phyloP scores from a whole-genome alignment of 2,329 filamentous ascomycete species.

The Phaeomoniella chlamydospora region DNA sequence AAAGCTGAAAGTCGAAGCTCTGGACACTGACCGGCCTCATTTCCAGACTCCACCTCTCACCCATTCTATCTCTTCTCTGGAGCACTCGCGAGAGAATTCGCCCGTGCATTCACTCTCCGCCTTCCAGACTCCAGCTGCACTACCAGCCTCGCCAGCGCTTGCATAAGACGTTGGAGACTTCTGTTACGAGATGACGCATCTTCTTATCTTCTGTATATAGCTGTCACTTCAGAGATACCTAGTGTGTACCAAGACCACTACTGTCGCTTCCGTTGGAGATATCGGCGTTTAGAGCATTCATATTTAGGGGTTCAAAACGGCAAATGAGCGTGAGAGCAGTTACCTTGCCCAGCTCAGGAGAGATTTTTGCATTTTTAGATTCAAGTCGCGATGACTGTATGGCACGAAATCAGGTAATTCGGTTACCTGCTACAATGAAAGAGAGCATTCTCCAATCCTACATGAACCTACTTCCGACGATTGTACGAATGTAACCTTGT shows the following conservation, averaged over 20 bases:
- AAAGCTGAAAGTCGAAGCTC: no score
- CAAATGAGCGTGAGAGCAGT: neutral
- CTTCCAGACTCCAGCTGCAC: slow-evolving; percentile 26
- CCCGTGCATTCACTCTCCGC: slow-evolving; percentile 21
- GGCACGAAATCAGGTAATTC: no score
- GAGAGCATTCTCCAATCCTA: no score
- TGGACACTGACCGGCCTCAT: slow-evolving; percentile 6
- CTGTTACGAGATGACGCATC: neutral
- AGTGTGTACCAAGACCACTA: neutral
- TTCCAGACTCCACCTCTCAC: slow-evolving; percentile 22
- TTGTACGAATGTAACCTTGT: no score
- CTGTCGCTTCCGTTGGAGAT: neutral
- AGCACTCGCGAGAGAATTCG: slow-evolving; percentile 26
- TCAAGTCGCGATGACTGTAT: no score
- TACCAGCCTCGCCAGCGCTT: slow-evolving; percentile 20
- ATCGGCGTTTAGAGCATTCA: neutral
- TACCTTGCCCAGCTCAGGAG: neutral
- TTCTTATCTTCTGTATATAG: neutral
- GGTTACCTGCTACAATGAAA: no score
- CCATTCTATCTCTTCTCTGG: slow-evolving; percentile 20
- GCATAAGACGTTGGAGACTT: neutral
- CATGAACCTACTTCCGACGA: no score
- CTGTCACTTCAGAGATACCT: neutral
- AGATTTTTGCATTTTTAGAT: no score
- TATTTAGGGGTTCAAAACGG: neutral